Percentiles rank a stretch among this genome's conserved stretches.
Conservation (phyloP, 2,329 filamentous ascomycete genomes). For the Magnaporthales sp. region DNA sequence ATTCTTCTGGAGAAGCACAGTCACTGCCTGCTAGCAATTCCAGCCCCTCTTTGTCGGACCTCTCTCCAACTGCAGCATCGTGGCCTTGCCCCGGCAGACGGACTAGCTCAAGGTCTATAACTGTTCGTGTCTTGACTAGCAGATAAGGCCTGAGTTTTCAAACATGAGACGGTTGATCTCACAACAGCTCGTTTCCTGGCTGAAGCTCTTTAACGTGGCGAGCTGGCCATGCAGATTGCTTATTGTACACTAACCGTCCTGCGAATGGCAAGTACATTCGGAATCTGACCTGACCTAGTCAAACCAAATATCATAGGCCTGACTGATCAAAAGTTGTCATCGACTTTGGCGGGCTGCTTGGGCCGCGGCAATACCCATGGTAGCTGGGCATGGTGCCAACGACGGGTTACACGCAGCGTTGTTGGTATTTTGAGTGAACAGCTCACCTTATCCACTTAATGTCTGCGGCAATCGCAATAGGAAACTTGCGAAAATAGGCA, state of each 20-base stretch:
- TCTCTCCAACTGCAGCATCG: background rate
- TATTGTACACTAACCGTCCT: background rate
- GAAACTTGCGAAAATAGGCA: background rate
- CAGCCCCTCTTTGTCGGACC: background rate
- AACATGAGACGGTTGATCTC: background rate
- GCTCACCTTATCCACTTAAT: background rate
- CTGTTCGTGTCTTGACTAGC: background rate
- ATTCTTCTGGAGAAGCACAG: background rate
- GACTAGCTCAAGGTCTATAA: background rate
- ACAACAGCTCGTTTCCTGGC: background rate
- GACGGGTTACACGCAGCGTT: background rate
- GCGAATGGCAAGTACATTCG: background rate
- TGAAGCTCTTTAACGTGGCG: background rate
- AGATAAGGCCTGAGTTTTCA: background rate
- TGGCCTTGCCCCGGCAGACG: background rate
- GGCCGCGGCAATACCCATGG: too few species aligned
- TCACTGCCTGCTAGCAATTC: background rate
- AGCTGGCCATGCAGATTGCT: background rate
- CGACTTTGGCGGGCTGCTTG: too few species aligned
- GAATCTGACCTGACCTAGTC: background rate
- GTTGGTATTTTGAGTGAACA: background rate
- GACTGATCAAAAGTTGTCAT: background rate
- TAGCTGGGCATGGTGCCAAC: too few species aligned
- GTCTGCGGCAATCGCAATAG: background rate
- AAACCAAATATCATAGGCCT: background rate